phyloP scores from a whole-genome alignment of 345 rosid species.

The Rhodomyrtus tomentosa region DNA sequence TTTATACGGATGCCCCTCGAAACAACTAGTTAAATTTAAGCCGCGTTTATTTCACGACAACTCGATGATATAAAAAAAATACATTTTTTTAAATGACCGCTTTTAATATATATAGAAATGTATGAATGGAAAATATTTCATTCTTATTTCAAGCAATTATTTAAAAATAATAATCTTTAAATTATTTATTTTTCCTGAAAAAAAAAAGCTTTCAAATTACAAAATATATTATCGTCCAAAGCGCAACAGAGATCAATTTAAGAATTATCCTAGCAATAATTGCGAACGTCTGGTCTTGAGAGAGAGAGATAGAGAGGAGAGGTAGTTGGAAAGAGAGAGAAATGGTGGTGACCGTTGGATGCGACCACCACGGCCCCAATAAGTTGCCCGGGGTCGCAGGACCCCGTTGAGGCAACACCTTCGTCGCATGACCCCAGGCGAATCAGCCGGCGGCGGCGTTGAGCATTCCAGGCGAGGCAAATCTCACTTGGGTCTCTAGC shows the following conservation, averaged over 20 bases:
- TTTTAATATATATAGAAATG: too few species aligned
- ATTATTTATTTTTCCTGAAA: too few species aligned
- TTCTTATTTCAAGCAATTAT: too few species aligned
- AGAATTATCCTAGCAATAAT: neutral
- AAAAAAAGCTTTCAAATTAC: neutral
- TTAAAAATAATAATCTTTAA: too few species aligned
- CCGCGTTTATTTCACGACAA: too few species aligned
- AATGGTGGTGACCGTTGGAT: neutral
- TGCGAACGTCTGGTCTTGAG: neutral
- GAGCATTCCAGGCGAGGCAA: neutral
- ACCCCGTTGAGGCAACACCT: neutral
- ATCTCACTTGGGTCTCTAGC: neutral
- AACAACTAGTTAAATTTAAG: too few species aligned
- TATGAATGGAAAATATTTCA: too few species aligned
- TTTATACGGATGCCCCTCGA: neutral
- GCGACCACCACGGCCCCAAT: neutral
- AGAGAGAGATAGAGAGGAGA: neutral
- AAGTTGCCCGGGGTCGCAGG: neutral
- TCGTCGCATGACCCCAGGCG: neutral
- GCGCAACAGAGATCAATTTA: neutral
- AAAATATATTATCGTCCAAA: neutral
- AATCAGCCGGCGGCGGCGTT: neutral
- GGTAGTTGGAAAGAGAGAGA: neutral
- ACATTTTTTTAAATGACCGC: too few species aligned
- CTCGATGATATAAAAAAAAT: too few species aligned